Evolutionary conservation across 2,329 filamentous ascomycete genomes (phyloP).

Genomic region (Keithomyces neogunnii): DNA sequence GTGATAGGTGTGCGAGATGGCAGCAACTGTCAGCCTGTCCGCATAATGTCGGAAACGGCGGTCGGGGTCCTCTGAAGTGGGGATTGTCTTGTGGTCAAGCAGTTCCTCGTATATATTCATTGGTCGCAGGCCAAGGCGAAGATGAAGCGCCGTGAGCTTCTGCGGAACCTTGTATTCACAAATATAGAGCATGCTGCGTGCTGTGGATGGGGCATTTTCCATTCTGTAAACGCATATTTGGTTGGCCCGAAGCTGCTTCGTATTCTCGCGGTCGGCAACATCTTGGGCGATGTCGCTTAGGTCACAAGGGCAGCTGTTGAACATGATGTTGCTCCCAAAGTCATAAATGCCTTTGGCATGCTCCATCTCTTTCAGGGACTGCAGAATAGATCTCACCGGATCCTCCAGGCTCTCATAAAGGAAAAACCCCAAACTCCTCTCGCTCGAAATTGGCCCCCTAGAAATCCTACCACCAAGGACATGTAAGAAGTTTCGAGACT

Average conservation of each 20-base stretch:
- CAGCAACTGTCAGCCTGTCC: constrained; percentile 28
- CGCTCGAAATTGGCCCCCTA: neutral
- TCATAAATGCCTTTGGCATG: neutral
- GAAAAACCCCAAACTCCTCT: constrained; percentile 4
- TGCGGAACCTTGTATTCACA: constrained; percentile 39
- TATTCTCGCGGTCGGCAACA: constrained; percentile 6
- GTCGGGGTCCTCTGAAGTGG: constrained; percentile 16
- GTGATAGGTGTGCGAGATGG: constrained; percentile 38
- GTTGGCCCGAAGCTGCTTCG: constrained; percentile 20
- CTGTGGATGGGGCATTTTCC: constrained; percentile 3
- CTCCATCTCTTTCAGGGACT: neutral
- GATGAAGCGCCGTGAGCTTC: constrained; percentile 33
- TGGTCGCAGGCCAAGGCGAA: constrained; percentile 30
- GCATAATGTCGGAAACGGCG: constrained; percentile 27
- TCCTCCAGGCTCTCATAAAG: constrained; percentile 3
- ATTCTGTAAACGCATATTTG: constrained; percentile 19
- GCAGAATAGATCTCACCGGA: constrained; percentile 2
- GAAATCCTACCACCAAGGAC: constrained; percentile 1
- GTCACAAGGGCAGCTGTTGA: constrained; percentile 2
- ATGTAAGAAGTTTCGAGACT: neutral
- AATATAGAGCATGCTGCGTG: constrained; percentile 19
- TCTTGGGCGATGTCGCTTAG: neutral
- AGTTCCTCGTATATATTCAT: constrained; percentile 33
- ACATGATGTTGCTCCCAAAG: constrained; percentile 3
- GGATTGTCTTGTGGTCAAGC: constrained; percentile 17